phyloP scores from a whole-genome alignment of 2,329 filamentous ascomycete species.

The Colletotrichum sp. region DNA sequence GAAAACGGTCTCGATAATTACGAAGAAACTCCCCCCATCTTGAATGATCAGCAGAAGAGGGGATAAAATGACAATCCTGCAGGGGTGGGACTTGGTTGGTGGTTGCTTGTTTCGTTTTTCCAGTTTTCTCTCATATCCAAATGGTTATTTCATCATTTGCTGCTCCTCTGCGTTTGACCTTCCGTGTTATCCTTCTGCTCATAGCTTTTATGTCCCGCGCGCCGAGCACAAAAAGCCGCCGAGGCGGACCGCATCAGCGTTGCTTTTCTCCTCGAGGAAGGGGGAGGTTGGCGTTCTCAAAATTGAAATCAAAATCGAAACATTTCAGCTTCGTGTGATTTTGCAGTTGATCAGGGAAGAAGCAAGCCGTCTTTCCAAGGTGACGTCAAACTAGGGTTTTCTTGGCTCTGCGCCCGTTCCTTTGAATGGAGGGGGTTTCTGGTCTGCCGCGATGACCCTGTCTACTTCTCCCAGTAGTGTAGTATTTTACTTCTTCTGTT shows the following conservation, averaged over 20 bases:
- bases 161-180: not conserved
- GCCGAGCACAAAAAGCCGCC: not conserved
- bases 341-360: not conserved
- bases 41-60: not conserved
- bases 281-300: constrained; percentile 4
- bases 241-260: constrained; percentile 20
- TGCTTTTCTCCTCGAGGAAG: not conserved
- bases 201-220: not conserved
- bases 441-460: not conserved
- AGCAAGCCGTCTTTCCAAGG: not conserved
- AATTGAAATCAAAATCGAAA: not conserved
- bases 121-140: not conserved
- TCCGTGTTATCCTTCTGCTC: not conserved
- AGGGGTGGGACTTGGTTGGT: not conserved
- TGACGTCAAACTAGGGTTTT: not conserved
- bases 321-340: not conserved
- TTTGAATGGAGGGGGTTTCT: not conserved
- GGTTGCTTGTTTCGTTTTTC: not conserved
- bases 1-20: not conserved
- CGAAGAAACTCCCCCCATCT: not conserved
- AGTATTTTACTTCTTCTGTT: not conserved
- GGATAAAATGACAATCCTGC: not conserved
- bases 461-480: not conserved
- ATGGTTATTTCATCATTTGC: not conserved
- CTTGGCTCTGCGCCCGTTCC: not conserved